Base-by-base conservation (phyloP, 345 rosid species). In the Populus ilicifolia region DNA sequence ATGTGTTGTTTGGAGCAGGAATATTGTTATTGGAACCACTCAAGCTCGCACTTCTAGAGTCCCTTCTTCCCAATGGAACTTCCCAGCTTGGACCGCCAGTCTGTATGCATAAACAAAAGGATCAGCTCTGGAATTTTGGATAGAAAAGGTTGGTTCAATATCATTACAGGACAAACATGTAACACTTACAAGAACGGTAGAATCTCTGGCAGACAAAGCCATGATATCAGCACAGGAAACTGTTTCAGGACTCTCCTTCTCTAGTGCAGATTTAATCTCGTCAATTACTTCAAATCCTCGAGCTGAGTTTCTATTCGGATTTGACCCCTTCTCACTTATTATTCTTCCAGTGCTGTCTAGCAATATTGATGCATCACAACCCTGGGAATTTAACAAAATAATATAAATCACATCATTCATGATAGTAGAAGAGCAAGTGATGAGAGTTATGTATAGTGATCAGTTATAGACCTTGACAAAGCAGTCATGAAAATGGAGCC, bases 181-280 rank as follows among this genome's bases (percentile, higher is more conserved):
- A 41, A 33, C 36, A 79, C 90, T 89, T 80, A 92, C 98, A 35
- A 95, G 89, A 86, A 88, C 88, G 44, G 99, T 89, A 59, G 99
- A 92, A 81, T 95, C 98, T 88, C 99, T 90, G 67, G 98, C 98
- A 63, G 91, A 93, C 70, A 95, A 80, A 61, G 94, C 85, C 78
- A 95, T 20, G 29, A 86, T 80, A 82, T 95, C 98, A 72, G 99
- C 98, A 62, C 97, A 95, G 66, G 99, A 95, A 17, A 95, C 97
- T 4, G 84, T 93, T 23, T 81, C 75, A 73, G 98, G 97, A 62
- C 98, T 93, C 81, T 82, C 87, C 79, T 88, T 88, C 81, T 93
- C 99, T 4, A 93, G 41, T 20, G 92, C 96, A 75, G 86, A 78
- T 81, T 95, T 95, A 78, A 95, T 92, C 80, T 86, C 88, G 62